Percentiles rank a stretch among this genome's conserved stretches.
These are phyloP conservation scores for Candida parachauliodes DNA, from an alignment of 805 yeast genomes.

Conservation along the genomic window DNA sequence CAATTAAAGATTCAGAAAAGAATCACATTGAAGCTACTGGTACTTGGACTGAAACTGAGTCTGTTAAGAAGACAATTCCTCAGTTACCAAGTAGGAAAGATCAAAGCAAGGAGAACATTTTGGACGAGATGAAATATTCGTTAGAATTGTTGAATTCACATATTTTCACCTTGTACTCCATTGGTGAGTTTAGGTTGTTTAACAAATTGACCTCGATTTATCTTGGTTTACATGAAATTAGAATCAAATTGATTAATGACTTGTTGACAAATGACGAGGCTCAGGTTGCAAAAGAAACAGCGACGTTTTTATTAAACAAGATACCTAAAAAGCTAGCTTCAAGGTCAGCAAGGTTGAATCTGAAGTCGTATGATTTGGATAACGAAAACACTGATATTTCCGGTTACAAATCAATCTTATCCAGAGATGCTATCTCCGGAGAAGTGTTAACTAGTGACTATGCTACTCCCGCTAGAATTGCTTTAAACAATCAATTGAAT, in stretches of 20 bases:
- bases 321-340: conserved; percentile 58
- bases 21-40: conserved; percentile 22
- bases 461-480: conserved; percentile 54
- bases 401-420: conserved; percentile 64
- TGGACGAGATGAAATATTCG: conserved; percentile 55
- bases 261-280: conserved; percentile 55
- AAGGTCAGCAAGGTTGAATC: conserved; percentile 36
- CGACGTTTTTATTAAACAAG: conserved; percentile 51
- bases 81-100: conserved; percentile 45
- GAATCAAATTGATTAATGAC: conserved; percentile 49
- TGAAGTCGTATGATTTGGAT: conserved; percentile 38
- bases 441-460: conserved; percentile 43
- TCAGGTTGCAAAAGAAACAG: conserved; percentile 44
- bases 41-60: conserved; percentile 9
- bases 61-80: conserved; percentile 33
- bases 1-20: conserved; percentile 29
- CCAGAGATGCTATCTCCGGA: conserved; percentile 61
- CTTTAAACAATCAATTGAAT: conserved; percentile 63
- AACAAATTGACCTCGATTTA: conserved; percentile 52
- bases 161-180: conserved; percentile 65
- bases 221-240: conserved; percentile 53
- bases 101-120: conserved; percentile 15
- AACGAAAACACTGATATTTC: conserved; percentile 46
- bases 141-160: conserved; percentile 58
- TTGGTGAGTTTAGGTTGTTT: conserved; percentile 64